Conservation (phyloP, 2,329 filamentous ascomycete genomes). For the Colletotrichum echinochloae region DNA sequence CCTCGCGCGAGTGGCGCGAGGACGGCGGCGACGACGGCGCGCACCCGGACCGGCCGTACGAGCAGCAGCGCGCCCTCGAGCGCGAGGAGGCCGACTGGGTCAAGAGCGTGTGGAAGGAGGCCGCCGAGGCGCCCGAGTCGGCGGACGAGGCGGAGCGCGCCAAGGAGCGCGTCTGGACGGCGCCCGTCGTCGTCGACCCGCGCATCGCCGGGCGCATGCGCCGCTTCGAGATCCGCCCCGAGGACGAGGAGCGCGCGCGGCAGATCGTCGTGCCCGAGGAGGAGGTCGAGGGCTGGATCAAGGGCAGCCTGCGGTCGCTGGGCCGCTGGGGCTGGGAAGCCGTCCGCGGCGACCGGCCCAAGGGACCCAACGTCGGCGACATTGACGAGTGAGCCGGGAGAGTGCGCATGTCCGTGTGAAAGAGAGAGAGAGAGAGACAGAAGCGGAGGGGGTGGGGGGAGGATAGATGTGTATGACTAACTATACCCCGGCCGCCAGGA, state of each 20-base stretch:
- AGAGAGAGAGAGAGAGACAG: neutral
- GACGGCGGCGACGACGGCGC: conserved; percentile 40
- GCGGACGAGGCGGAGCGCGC: conserved; percentile 54
- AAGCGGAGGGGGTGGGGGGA: too few relatives aligned
- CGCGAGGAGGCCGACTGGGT: conserved; percentile 86
- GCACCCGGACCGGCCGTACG: conserved; percentile 54
- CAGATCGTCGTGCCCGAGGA: conserved; percentile 73
- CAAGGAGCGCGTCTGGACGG: conserved; percentile 80
- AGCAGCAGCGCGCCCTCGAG: conserved; percentile 74
- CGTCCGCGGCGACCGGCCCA: conserved; percentile 53
- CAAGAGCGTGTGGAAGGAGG: conserved; percentile 77
- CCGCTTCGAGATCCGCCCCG: conserved; percentile 75
- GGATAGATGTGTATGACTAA: conserved; percentile 31
- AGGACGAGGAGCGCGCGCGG: conserved; percentile 76
- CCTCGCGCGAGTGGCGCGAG: conserved; percentile 63
- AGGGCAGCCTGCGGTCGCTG: conserved; percentile 66
- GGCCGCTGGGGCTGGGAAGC: conserved; percentile 63
- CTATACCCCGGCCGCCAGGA: conserved; percentile 5
- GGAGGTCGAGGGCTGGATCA: conserved; percentile 77
- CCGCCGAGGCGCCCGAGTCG: conserved; percentile 52
- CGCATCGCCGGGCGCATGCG: conserved; percentile 85
- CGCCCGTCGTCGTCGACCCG: conserved; percentile 79
- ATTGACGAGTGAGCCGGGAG: conserved; percentile 50
- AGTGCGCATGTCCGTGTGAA: too few relatives aligned
- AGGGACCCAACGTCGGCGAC: conserved; percentile 55